Evolutionary conservation across 2,329 filamentous ascomycete species (phyloP).

Genomic region (Tolypocladium sp.): DNA sequence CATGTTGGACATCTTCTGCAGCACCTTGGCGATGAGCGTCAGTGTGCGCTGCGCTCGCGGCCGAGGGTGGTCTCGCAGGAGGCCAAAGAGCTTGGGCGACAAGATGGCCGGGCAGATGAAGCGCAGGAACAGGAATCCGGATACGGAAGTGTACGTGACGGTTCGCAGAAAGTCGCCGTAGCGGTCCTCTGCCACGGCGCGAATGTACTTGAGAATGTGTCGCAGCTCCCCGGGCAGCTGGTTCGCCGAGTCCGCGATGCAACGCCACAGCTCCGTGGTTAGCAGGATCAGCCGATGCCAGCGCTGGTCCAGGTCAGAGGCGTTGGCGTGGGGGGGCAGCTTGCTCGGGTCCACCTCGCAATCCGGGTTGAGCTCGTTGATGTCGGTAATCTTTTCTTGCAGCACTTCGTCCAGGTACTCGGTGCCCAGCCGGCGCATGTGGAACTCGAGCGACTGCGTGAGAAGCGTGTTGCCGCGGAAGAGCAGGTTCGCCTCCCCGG

Average conservation of each 20-base stretch:
- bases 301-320: conserved; percentile 70
- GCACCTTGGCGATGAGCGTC: conserved; percentile 83
- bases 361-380: conserved; percentile 82
- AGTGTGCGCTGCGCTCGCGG: conserved; percentile 77
- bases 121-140: conserved; percentile 85
- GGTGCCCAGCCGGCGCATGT: conserved; percentile 90
- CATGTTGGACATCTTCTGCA: conserved; percentile 86
- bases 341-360: conserved; percentile 93
- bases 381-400: conserved; percentile 76
- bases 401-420: conserved; percentile 87
- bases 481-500: conserved; percentile 84
- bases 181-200: conserved; percentile 85
- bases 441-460: conserved; percentile 86
- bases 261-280: conserved; percentile 78
- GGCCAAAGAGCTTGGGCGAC: conserved; percentile 86
- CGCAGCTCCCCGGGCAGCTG: conserved; percentile 74
- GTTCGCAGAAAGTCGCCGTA: conserved; percentile 89
- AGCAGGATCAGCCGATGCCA: conserved; percentile 70
- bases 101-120: conserved; percentile 96
- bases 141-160: conserved; percentile 88
- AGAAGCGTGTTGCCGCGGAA: conserved; percentile 92
- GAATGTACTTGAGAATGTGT: conserved; percentile 80
- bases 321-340: conserved; percentile 34
- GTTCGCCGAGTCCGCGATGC: conserved; percentile 65
- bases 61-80: conserved; percentile 74